Evolutionary conservation across 163 green algal species (phyloP).

Genomic region (Volvox carteri): DNA sequence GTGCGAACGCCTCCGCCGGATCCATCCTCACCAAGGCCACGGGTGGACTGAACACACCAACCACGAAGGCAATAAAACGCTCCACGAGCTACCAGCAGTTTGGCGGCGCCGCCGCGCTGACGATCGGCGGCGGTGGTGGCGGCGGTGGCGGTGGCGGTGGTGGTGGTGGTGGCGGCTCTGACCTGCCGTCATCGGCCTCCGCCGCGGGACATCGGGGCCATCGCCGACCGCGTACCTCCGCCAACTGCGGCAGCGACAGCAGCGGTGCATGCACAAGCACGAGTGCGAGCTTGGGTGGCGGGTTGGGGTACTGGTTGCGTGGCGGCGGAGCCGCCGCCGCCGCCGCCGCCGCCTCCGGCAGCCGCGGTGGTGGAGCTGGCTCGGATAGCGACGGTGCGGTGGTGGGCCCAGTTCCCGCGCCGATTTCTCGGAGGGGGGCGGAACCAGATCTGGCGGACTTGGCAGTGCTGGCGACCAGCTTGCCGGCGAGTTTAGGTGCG

Average conservation of each 20-base stretch:
- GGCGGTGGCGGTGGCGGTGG: neutral
- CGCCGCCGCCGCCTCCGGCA: neutral
- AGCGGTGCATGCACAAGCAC: constrained; percentile 12
- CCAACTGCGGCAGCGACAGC: constrained; percentile 32
- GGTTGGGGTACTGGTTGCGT: constrained; percentile 13
- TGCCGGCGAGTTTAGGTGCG: constrained; percentile 50
- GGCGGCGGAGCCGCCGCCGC: neutral
- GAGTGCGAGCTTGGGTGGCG: neutral
- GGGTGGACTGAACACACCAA: constrained; percentile 21
- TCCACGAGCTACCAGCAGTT: constrained; percentile 14
- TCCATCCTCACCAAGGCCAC: constrained; percentile 48
- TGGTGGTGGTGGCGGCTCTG: neutral
- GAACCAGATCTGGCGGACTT: constrained; percentile 47
- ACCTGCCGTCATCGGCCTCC: neutral
- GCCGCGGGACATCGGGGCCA: neutral
- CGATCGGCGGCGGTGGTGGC: neutral
- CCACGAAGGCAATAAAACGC: constrained; percentile 7
- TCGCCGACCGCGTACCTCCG: neutral
- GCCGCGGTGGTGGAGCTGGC: neutral
- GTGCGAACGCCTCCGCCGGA: constrained; percentile 34
- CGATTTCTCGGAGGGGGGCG: neutral
- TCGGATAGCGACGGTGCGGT: neutral
- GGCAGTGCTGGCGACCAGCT: constrained; percentile 34
- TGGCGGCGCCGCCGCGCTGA: neutral
- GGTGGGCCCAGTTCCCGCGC: neutral